A percentile compares a stretch with the other conserved stretches of the same genome.
Evolutionary conservation across 495 filamentous ascomycete genomes (phyloP).

Genomic region (Bombardia bombarda): DNA sequence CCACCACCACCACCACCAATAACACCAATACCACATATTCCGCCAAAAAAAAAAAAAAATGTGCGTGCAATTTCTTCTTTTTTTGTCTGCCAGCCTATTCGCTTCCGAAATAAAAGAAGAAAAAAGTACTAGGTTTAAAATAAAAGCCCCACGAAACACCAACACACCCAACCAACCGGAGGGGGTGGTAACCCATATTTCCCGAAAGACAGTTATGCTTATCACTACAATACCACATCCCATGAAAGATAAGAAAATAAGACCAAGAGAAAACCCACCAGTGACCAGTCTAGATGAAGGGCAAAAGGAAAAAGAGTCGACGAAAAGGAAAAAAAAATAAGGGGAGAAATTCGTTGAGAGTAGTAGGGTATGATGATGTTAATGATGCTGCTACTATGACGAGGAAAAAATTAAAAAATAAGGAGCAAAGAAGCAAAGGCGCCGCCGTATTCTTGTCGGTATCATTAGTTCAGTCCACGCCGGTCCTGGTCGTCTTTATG

Average conservation of each 20-base stretch:
- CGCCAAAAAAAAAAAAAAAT: conserved; percentile 2
- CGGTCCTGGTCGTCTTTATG: conserved; percentile 22
- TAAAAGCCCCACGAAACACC: too few species aligned
- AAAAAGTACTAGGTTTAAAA: too few species aligned
- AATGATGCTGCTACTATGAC: background rate
- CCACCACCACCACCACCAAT: too few species aligned
- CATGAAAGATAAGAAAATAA: too few species aligned
- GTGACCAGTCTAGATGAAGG: conserved; percentile 7
- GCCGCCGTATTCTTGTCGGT: conserved; percentile 6
- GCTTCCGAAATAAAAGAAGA: too few species aligned
- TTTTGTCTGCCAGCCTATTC: background rate
- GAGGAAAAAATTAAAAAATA: conserved; percentile 3
- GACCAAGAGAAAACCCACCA: background rate
- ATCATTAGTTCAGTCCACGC: conserved; percentile 19
- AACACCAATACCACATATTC: too few species aligned
- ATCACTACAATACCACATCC: too few species aligned
- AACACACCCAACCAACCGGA: too few species aligned
- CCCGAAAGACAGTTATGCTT: too few species aligned
- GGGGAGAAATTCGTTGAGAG: background rate
- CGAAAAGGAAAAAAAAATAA: background rate
- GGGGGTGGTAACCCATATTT: too few species aligned
- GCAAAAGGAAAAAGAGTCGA: conserved; percentile 1
- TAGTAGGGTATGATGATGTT: background rate
- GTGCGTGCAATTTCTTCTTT: background rate
- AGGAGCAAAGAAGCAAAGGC: conserved; percentile 7